phyloP scores from a whole-genome alignment of 192 early-diverging fungal species.

The Coemansia sp. region DNA sequence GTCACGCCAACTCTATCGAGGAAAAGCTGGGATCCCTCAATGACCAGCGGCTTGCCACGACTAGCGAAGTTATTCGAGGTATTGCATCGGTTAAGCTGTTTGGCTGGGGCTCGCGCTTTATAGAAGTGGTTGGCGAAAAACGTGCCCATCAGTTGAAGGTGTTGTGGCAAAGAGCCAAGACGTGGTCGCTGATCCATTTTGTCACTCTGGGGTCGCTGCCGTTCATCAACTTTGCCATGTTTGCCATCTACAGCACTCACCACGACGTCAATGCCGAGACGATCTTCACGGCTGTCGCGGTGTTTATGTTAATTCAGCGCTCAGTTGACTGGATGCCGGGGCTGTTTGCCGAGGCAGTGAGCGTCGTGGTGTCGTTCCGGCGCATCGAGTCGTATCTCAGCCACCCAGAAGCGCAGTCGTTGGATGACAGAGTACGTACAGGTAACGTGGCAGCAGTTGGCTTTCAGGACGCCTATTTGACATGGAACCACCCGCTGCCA shows the following conservation, averaged over 20 bases:
- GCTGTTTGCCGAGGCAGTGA: slow-evolving; percentile 58
- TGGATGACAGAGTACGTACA: slow-evolving; percentile 19
- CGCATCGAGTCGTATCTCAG: slow-evolving; percentile 75
- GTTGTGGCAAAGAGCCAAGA: slow-evolving; percentile 48
- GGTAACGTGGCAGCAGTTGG: slow-evolving; percentile 47
- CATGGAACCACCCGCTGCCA: slow-evolving; percentile 17
- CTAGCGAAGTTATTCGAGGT: slow-evolving; percentile 81
- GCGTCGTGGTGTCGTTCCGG: slow-evolving; percentile 62
- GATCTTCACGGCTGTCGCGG: slow-evolving; percentile 70
- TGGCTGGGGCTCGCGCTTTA: slow-evolving; percentile 80
- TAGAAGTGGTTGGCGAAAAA: slow-evolving; percentile 65
- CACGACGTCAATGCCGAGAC: slow-evolving; percentile 61
- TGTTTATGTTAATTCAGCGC: slow-evolving; percentile 72
- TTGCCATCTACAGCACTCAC: slow-evolving; percentile 63
- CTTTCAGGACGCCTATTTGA: slow-evolving; percentile 36
- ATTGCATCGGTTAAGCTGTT: slow-evolving; percentile 91
- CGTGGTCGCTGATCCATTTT: slow-evolving; percentile 64
- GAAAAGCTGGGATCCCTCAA: slow-evolving; percentile 58
- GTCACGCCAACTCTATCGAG: slow-evolving; percentile 58
- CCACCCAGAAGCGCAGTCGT: slow-evolving; percentile 66
- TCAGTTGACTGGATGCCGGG: slow-evolving; percentile 63
- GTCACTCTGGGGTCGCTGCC: slow-evolving; percentile 60
- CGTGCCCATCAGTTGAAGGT: slow-evolving; percentile 62
- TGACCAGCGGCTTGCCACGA: slow-evolving; percentile 75
- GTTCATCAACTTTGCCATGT: slow-evolving; percentile 62